These are phyloP conservation scores for Kurtzmaniella cleridarum DNA, from an alignment of 805 yeast species.

Conservation along the genomic window DNA sequence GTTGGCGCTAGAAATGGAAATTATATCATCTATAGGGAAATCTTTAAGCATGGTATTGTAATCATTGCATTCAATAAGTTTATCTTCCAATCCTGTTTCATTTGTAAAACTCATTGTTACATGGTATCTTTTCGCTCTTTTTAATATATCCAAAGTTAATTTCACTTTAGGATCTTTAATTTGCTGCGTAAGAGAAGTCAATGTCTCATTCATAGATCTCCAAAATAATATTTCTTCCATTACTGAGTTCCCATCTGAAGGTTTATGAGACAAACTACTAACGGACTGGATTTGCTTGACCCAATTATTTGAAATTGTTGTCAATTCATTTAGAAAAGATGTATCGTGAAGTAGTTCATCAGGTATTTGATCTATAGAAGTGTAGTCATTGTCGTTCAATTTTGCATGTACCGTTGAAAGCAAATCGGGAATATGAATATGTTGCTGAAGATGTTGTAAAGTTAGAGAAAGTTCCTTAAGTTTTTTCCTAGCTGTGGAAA, in stretches of 20 bases:
- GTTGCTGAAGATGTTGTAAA: conserved; percentile 60
- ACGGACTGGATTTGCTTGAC: conserved; percentile 54
- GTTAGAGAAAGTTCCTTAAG: conserved; percentile 65
- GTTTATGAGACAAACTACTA: conserved; percentile 47
- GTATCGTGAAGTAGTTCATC: conserved; percentile 34
- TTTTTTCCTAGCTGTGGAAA: conserved; percentile 46
- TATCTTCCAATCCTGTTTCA: conserved; percentile 62
- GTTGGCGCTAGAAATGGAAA: conserved; percentile 9
- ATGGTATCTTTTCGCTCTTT: conserved; percentile 72
- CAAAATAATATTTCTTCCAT: conserved; percentile 73
- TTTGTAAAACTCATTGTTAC: conserved; percentile 67
- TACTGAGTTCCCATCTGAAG: conserved; percentile 47
- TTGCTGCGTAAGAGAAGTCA: conserved; percentile 54
- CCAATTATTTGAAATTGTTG: conserved; percentile 70
- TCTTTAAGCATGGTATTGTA: conserved; percentile 64
- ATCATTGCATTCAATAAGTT: conserved; percentile 44
- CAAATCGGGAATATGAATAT: conserved; percentile 65
- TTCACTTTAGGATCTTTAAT: conserved; percentile 48
- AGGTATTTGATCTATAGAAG: background rate
- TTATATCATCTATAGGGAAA: conserved; percentile 59
- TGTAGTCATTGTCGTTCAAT: background rate
- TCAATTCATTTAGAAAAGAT: conserved; percentile 60
- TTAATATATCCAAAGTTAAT: conserved; percentile 55
- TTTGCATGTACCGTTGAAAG: conserved; percentile 44
- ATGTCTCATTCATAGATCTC: conserved; percentile 62